phyloP scores from a whole-genome alignment of 2,329 filamentous ascomycete species.

The Coleophoma eucalyptorum region DNA sequence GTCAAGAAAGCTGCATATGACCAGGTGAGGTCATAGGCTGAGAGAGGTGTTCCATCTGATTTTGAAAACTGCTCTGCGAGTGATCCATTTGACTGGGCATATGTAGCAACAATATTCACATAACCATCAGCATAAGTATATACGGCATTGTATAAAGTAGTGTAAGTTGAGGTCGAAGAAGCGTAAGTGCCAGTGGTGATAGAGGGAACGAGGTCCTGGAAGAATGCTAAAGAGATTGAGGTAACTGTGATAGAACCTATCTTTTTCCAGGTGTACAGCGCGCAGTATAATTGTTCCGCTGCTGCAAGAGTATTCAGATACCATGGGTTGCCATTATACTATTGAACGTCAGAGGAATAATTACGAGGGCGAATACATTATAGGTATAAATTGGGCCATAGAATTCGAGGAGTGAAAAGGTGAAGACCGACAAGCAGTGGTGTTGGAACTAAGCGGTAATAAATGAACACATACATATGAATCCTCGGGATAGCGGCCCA shows the following conservation, averaged over 20 bases:
- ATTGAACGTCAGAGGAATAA: conserved; percentile 27
- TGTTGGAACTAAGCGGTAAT: too few species aligned
- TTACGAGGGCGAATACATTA: too few species aligned
- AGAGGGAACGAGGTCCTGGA: conserved; percentile 58
- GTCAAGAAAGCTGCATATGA: conserved; percentile 70
- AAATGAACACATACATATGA: conserved; percentile 14
- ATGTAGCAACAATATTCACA: conserved; percentile 41
- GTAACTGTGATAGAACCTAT: conserved; percentile 62
- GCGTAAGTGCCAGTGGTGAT: conserved; percentile 60
- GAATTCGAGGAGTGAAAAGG: too few species aligned
- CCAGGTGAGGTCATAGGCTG: conserved; percentile 68
- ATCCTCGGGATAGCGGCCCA: conserved; percentile 70
- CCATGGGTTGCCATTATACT: conserved; percentile 80
- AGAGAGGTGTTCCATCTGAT: conserved; percentile 48
- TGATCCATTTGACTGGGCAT: conserved; percentile 56
- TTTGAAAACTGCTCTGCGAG: conserved; percentile 65
- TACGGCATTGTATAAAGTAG: conserved; percentile 59
- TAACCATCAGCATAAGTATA: conserved; percentile 60
- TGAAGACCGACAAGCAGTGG: too few species aligned
- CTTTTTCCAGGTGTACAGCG: conserved; percentile 66
- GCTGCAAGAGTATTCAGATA: conserved; percentile 73
- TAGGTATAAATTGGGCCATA: too few species aligned
- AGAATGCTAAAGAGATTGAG: conserved; percentile 64
- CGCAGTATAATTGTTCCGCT: conserved; percentile 77
- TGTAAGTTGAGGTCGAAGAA: conserved; percentile 54